A percentile compares a stretch with the other conserved stretches of the same genome.
Evolutionary conservation across 352 stramenopile genomes (phyloP).

Genomic region (Pythium graminicola): DNA sequence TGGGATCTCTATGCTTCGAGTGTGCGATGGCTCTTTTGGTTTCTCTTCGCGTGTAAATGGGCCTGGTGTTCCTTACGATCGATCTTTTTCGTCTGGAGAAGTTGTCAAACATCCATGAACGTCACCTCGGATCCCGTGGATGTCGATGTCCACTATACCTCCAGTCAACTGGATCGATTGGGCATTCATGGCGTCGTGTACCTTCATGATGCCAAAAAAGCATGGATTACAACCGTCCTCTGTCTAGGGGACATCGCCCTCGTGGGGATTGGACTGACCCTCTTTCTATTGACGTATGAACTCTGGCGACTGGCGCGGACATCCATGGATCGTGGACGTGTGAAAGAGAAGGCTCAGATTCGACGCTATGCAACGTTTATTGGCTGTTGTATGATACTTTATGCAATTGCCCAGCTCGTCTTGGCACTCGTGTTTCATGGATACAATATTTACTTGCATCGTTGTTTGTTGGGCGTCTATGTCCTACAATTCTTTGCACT

Average conservation of each 20-base stretch:
- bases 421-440: conserved; percentile 30
- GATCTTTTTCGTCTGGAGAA: conserved; percentile 40
- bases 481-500: conserved; percentile 42
- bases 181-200: conserved; percentile 37
- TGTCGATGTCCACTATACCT: conserved; percentile 7
- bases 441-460: conserved; percentile 48
- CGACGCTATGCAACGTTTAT: conserved; percentile 27
- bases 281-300: conserved; percentile 51
- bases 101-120: background rate
- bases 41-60: conserved; percentile 49
- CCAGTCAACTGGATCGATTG: conserved; percentile 36
- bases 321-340: conserved; percentile 52
- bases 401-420: conserved; percentile 23
- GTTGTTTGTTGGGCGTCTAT: conserved; percentile 36
- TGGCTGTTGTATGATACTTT: conserved; percentile 27
- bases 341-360: conserved; percentile 38
- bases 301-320: conserved; percentile 47
- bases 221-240: conserved; percentile 30
- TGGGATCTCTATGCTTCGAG: conserved; percentile 27
- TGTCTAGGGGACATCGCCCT: conserved; percentile 45
- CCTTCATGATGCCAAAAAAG: conserved; percentile 17
- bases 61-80: conserved; percentile 33
- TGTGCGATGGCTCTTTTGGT: conserved; percentile 56
- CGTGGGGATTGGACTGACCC: conserved; percentile 40
- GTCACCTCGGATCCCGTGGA: background rate